Conservation (phyloP, 2,329 filamentous ascomycete genomes). For the Ceratocystiopsis sp. region DNA sequence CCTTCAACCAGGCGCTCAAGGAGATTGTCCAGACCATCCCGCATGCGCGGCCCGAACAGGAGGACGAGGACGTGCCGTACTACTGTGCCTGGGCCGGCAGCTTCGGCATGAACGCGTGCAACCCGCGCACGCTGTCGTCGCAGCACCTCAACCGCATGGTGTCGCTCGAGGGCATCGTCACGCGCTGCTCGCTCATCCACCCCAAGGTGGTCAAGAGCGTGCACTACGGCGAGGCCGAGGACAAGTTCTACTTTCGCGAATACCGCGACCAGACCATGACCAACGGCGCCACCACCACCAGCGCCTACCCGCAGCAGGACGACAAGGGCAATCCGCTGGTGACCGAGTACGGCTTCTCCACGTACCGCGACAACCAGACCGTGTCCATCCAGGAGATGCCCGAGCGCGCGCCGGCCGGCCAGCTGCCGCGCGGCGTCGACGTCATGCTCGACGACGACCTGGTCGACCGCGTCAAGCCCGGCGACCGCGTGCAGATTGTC, state of each 20-base stretch:
- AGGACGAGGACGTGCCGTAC: conserved; percentile 64
- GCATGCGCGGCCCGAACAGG: conserved; percentile 58
- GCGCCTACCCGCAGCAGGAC: conserved; percentile 87
- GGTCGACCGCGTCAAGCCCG: conserved; percentile 86
- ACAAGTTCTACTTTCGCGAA: conserved; percentile 74
- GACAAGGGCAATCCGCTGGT: conserved; percentile 81
- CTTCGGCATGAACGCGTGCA: conserved; percentile 89
- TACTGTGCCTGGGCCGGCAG: conserved; percentile 96
- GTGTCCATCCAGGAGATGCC: conserved; percentile 99
- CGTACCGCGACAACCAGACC: conserved; percentile 90
- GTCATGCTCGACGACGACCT: conserved; percentile 94
- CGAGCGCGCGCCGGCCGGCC: conserved; percentile 83
- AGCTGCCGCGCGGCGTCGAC: conserved; percentile 87
- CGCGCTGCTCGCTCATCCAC: conserved; percentile 82
- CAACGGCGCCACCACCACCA: conserved; percentile 71
- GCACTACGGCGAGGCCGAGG: conserved; percentile 79
- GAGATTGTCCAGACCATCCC: conserved; percentile 70
- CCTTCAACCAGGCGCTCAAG: conserved; percentile 82
- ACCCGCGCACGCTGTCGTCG: conserved; percentile 80
- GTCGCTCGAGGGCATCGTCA: conserved; percentile 92
- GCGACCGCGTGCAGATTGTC: conserved; percentile 91
- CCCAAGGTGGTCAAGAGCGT: conserved; percentile 98
- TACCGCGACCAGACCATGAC: conserved; percentile 98
- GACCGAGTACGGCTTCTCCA: conserved; percentile 92
- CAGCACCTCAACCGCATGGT: conserved; percentile 91